These are phyloP conservation scores for Lasiodiplodia sp. DNA, from an alignment of 2,329 filamentous ascomycete species.

Conservation along the genomic window DNA sequence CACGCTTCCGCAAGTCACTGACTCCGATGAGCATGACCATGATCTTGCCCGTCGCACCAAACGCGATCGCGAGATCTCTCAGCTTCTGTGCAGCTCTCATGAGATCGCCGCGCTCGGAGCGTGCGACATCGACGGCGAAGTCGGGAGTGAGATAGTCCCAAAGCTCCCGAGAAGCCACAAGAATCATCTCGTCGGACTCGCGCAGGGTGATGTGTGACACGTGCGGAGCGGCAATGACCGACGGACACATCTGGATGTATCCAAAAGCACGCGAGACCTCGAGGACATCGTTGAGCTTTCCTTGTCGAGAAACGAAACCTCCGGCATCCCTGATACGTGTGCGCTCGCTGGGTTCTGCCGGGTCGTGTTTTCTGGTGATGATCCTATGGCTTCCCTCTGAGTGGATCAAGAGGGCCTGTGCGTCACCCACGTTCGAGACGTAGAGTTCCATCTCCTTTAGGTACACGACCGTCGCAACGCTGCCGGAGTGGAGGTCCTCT, in stretches of 20 bases:
- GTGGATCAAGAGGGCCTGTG: constrained; percentile 92
- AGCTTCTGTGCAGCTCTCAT: constrained; percentile 97
- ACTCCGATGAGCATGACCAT: constrained; percentile 99
- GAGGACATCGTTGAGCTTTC: constrained; percentile 88
- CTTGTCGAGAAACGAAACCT: constrained; percentile 93
- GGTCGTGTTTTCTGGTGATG: constrained; percentile 91
- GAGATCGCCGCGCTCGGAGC: constrained; percentile 83
- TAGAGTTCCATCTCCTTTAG: constrained; percentile 89
- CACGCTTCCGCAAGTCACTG: constrained; percentile 85
- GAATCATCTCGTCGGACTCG: constrained; percentile 90
- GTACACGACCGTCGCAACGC: constrained; percentile 90
- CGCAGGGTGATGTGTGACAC: constrained; percentile 79
- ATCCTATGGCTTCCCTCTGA: constrained; percentile 84
- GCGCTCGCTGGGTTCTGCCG: constrained; percentile 82
- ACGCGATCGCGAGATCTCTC: constrained; percentile 92
- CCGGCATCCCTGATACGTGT: constrained; percentile 92
- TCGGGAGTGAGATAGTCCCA: constrained; percentile 95
- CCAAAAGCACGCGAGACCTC: constrained; percentile 95
- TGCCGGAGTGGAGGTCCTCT: constrained; percentile 88
- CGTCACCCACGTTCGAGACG: constrained; percentile 94
- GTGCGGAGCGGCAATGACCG: constrained; percentile 89
- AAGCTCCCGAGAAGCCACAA: constrained; percentile 88
- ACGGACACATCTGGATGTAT: constrained; percentile 89
- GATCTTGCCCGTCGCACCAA: constrained; percentile 91
- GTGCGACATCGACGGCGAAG: constrained; percentile 88